Evolutionary conservation across 495 filamentous ascomycete genomes (phyloP), one percentile per base, ranked within the genome.

Genomic region (Podospora pseudopauciseta): DNA sequence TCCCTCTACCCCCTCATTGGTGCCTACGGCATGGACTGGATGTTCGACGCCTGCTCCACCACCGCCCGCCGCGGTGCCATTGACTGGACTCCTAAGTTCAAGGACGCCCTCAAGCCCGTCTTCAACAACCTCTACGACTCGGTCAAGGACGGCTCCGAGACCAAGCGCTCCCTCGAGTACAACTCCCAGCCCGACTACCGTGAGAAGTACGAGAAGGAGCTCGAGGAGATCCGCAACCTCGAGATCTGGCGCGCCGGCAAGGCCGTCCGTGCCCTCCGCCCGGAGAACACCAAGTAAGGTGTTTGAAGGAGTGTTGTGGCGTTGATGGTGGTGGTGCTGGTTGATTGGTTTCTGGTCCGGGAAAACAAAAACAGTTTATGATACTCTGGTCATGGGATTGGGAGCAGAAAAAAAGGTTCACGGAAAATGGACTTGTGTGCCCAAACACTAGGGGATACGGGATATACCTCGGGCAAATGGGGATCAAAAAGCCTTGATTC

Each of bases 171-270:
- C 63, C 89, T 98, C 77, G 92, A 97, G 77, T 98, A 94, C 87
- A 97, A 97, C 86, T 88, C 88, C 73, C 91, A 96, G 80, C 85
- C 88, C 71, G 91, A 99, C 82, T 98, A 98, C 87, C 88, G 95
- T 70, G 85, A 97, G 88, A 92, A 91, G 84, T 98, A 92, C 79
- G 92, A 97, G 88, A 84, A 90, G 77, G 95, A 99, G 89, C 88
- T 99, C 87, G 82, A 95, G 82, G 94, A 97, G 83, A 97, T 99
- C 83, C 88, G 92, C 73, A 87, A 92, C 74, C 83, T 98, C 79
- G 95, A 99, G 87, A 98, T 99, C 87, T 99, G 95, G 95, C 88
- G 91, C 73, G 95, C 96, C 67, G 95, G 95, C 78, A 98, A 97
- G 90, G 91, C 96, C 72, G 95, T 99, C 69, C 89, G 55, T 58